A percentile compares a stretch with the other conserved stretches of the same genome.
These are phyloP conservation scores for Neurospora hispaniola DNA, from an alignment of 495 filamentous ascomycete species.

Conservation along the genomic window DNA sequence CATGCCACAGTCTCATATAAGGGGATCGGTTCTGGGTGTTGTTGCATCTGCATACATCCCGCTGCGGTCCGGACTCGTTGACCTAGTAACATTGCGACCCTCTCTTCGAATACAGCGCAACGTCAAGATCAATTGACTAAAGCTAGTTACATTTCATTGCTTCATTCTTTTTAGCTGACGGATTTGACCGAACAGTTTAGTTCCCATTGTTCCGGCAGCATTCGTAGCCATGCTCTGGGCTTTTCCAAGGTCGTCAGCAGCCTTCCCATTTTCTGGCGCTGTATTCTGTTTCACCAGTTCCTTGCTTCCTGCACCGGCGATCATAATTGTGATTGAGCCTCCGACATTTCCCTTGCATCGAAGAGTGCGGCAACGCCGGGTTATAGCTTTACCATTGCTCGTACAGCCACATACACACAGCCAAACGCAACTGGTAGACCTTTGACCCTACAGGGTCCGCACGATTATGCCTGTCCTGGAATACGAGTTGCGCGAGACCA, in stretches of 20 bases:
- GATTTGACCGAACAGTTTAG: neutral
- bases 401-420: neutral
- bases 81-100: neutral
- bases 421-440: neutral
- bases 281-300: neutral
- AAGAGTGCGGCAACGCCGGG: neutral
- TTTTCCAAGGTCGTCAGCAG: neutral
- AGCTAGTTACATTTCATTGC: neutral
- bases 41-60: neutral
- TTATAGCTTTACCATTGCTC: neutral
- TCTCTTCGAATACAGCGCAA: neutral
- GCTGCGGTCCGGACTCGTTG: neutral
- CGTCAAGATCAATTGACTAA: neutral
- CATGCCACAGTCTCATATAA: neutral
- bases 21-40: neutral
- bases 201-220: neutral
- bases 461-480: neutral
- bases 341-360: neutral
- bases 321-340: neutral
- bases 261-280: neutral
- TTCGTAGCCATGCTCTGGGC: neutral
- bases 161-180: neutral
- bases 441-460: neutral
- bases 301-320: neutral
- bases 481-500: neutral